Evolutionary conservation across 306 rosid species (phyloP).

Genomic region (Malus sieversii): DNA sequence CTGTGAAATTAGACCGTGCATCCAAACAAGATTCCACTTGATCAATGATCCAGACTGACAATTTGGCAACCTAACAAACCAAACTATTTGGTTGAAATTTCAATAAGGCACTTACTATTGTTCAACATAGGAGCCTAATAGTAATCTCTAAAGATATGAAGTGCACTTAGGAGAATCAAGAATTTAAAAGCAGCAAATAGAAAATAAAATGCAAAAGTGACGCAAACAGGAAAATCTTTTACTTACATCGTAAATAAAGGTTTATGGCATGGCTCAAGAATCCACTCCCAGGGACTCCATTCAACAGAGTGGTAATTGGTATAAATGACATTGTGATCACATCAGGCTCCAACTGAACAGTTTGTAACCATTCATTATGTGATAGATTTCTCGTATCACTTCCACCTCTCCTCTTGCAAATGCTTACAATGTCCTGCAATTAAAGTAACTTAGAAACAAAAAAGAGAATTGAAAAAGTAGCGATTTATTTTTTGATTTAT

Average conservation of each 20-base stretch:
- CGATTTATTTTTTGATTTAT: not conserved
- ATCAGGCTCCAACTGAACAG: constrained; percentile 84
- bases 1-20: not conserved
- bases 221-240: constrained; percentile 11
- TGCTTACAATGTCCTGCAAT: constrained; percentile 65
- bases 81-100: not conserved
- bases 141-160: not conserved
- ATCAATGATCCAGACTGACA: not conserved
- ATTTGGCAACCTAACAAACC: not conserved
- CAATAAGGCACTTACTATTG: not conserved
- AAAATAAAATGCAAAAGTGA: not conserved
- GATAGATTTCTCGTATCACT: constrained; percentile 41
- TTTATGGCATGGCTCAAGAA: constrained; percentile 97
- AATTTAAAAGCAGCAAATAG: constrained; percentile 5
- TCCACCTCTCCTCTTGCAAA: constrained; percentile 89
- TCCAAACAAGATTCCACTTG: not conserved
- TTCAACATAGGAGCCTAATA: not conserved
- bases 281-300: constrained; percentile 97
- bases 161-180: not conserved
- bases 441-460: not conserved
- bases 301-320: constrained; percentile 84
- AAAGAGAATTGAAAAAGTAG: not conserved
- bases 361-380: constrained; percentile 82
- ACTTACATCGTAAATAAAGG: constrained; percentile 93
- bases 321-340: constrained; percentile 93